Base-by-base conservation (phyloP, 805 yeast genomes). In the Schizosaccharomyces japonicus region DNA sequence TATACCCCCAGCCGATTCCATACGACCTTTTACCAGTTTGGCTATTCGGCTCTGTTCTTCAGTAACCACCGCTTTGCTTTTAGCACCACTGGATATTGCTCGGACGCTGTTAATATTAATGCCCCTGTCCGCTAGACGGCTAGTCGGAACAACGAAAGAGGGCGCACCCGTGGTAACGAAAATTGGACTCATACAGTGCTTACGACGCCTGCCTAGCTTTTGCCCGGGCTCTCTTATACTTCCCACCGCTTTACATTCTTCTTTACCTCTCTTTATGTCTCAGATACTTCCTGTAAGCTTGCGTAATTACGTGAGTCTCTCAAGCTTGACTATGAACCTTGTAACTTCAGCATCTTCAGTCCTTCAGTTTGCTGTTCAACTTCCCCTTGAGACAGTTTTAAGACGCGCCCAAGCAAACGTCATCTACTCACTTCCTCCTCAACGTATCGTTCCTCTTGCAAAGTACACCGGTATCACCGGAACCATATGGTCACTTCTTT, bases 381-480 rank as follows among this genome's bases (percentile, higher is more conserved):
- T 90, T 51, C 98, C 98, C 2, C 70, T 84, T 47, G 98, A 87
- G 57, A 84, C 93, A 11, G 60, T 87, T 39, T 69, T 82, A 50
- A 68, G 92, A 51, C 74, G 95, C 52, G 84, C 87, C 13, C 95
- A 87, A 58, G 42, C 42, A 25, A 25, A 36, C 13, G 73, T 83
- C 7, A 75, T 73, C 56, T 66, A 83, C 51, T 54, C 78, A 21
- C 58, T 60, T 47, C 53, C 50, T 5, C 52, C 53, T 13, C 36
- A 50, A 15, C 48, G 82, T 51, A 71, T 83, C 44, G 72, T 83
- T 23, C 70, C 66, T 19, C 74, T 76, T 40, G 71, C 67, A 10
- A 70, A 66, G 4, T 77, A 76, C 56, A 58, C 60, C 23, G 80
- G 82, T 2, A 60, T 73, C 51, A 64, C 69, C 54, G 68, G 68